Evolutionary conservation across 768 basidiomycete genomes (phyloP).

Genomic region (Boletus bicolor): DNA sequence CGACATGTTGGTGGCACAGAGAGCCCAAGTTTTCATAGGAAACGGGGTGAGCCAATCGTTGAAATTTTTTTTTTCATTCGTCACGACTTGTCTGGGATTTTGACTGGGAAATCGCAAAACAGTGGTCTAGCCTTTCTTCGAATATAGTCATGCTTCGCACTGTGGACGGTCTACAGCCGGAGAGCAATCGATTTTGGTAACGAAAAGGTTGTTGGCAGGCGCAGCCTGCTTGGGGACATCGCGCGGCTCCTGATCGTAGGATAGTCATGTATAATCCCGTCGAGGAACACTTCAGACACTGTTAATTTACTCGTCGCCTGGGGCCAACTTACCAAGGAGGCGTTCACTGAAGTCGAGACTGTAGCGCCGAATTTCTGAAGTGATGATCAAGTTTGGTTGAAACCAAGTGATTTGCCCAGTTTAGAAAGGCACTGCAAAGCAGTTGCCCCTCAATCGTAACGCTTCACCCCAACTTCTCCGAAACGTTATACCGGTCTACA

Average conservation of each 20-base stretch:
- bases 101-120: neutral
- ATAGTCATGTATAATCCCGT: neutral
- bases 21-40: conserved; percentile 48
- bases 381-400: too few species aligned
- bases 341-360: neutral
- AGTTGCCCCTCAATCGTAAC: conserved; percentile 11
- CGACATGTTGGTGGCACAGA: conserved; percentile 48
- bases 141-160: conserved; percentile 39
- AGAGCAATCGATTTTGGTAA: conserved; percentile 36
- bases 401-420: conserved; percentile 6
- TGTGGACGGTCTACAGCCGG: conserved; percentile 22
- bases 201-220: neutral
- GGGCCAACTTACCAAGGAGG: neutral
- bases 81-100: neutral
- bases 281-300: neutral
- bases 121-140: conserved; percentile 43
- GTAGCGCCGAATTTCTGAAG: neutral
- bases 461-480: neutral
- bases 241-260: neutral
- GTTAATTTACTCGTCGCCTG: neutral
- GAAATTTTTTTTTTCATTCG: neutral
- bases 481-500: neutral
- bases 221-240: neutral
- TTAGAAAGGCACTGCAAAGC: conserved; percentile 15
- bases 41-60: conserved; percentile 41